Base-by-base conservation (phyloP, 1,284 basidiomycete species). In the Mycosarcoma maydis region DNA sequence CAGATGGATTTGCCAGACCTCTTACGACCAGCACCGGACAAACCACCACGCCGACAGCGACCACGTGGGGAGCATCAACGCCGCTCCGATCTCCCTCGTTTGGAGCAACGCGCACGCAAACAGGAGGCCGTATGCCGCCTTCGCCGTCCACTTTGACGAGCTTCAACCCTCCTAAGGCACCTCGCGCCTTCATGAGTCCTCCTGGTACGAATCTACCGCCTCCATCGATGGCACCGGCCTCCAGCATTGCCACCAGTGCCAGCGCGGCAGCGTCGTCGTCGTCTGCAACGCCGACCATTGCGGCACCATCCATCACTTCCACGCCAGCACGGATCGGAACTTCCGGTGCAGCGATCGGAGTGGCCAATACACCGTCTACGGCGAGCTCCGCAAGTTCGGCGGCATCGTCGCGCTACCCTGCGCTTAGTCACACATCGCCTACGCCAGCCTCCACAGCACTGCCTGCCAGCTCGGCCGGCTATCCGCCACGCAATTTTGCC, bases 111-210 rank as follows among this genome's bases (percentile, higher is more conserved):
- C 44, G 58, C 7, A 33, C 33, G 5, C 51, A 38, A 26, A 14
- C 34, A 36, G 37, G 38, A 20, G 50, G 40, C 11, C 57, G 58
- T 4, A 30, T 65, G 41, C 60, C 60, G 11, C 44, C 51, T 27
- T 64, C 66, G 4, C 66, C 60, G 3, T 69, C 66, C 19, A 30
- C 40, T 6, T 48, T 46, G 8, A 24, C 39, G 26, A 38, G 29
- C 8, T 69, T 69, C 55, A 69, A 69, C 24, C 66, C 66, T 27
- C 66, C 66, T 4, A 69, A 53, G 36, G 66, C 55, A 17, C 66
- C 66, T 19, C 55, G 66, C 11, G 66, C 66, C 2, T 69, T 69
- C 33, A 64, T 69, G 60, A 64, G 51, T 32, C 46, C 60, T 7
- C 52, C 59, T 8, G 40, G 54, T 3, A 19, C 13, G 16, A 42